These are phyloP conservation scores for Colletotrichum cuscutae DNA, from an alignment of 2,329 filamentous ascomycete genomes.

Conservation along the genomic window DNA sequence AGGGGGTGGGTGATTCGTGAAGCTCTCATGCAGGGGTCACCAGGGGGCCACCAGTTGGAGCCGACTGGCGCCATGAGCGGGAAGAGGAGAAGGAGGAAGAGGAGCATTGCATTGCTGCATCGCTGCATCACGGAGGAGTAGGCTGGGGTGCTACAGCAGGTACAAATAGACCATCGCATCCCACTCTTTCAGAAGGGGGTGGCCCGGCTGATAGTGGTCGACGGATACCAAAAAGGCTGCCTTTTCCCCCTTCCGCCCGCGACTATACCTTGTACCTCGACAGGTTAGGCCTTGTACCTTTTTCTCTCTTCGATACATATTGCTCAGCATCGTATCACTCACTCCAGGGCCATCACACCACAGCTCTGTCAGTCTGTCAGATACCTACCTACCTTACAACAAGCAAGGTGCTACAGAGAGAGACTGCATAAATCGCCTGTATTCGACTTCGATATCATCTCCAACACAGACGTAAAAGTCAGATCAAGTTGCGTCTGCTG, in stretches of 20 bases:
- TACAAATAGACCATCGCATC: conserved; percentile 32
- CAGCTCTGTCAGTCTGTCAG: background rate
- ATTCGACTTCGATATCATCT: background rate
- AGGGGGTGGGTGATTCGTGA: background rate
- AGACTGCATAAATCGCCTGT: background rate
- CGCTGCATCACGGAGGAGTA: background rate
- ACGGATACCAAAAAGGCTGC: conserved; percentile 2
- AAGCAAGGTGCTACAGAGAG: background rate
- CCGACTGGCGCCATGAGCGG: conserved; percentile 14
- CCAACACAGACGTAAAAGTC: background rate
- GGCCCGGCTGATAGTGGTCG: conserved; percentile 21
- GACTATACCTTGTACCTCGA: conserved; percentile 1
- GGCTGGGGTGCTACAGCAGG: conserved; percentile 20
- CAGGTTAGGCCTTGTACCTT: background rate
- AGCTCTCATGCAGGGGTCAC: conserved; percentile 3
- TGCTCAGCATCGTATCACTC: background rate
- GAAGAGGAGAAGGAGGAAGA: background rate
- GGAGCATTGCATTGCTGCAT: background rate
- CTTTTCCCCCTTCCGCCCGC: background rate
- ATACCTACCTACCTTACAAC: background rate
- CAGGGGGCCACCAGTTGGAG: background rate
- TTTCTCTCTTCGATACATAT: background rate
- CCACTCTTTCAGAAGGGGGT: conserved; percentile 31
- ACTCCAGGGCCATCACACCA: background rate
- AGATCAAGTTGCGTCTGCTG: background rate